phyloP scores from a whole-genome alignment of 768 basidiomycete genomes.

The Amanita rimosa region DNA sequence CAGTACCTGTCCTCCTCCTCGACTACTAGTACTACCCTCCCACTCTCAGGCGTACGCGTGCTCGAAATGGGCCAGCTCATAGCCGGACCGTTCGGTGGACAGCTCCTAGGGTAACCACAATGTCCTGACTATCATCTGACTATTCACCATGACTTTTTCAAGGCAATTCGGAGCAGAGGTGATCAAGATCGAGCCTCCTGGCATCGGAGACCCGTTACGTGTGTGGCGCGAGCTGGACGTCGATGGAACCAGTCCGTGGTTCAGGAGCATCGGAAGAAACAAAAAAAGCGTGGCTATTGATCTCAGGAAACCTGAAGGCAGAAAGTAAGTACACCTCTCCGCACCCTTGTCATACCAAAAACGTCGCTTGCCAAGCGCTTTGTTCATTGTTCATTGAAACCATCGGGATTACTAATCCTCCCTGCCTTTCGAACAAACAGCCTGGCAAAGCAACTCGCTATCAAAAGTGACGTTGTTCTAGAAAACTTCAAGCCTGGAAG shows the following conservation, averaged over 20 bases:
- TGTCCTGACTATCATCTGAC: no score
- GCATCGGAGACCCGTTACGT: conserved; percentile 52
- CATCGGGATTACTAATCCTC: no score
- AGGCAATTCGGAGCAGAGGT: conserved; percentile 63
- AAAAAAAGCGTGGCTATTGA: conserved; percentile 69
- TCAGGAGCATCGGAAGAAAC: conserved; percentile 57
- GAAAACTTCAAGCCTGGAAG: conserved; percentile 74
- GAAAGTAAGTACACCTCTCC: conserved; percentile 17
- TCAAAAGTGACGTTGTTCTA: conserved; percentile 53
- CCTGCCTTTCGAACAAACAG: conserved; percentile 17
- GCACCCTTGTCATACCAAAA: no score
- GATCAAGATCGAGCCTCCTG: conserved; percentile 61
- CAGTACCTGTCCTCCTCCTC: conserved; percentile 2
- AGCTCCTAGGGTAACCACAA: conserved; percentile 47
- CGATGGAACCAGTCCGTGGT: conserved; percentile 68
- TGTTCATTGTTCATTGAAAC: no score
- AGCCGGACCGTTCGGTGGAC: conserved; percentile 64
- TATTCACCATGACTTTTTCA: no score
- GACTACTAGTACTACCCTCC: no score
- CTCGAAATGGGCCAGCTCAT: conserved; percentile 63
- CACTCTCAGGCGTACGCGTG: conserved; percentile 51
- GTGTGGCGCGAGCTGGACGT: conserved; percentile 63
- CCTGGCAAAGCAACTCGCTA: conserved; percentile 47
- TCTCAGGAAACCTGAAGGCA: conserved; percentile 44
- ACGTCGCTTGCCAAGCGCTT: no score